These are phyloP conservation scores for Selaginella tamariscina DNA, from an alignment of 75 land plant genomes.

Conservation along the genomic window DNA sequence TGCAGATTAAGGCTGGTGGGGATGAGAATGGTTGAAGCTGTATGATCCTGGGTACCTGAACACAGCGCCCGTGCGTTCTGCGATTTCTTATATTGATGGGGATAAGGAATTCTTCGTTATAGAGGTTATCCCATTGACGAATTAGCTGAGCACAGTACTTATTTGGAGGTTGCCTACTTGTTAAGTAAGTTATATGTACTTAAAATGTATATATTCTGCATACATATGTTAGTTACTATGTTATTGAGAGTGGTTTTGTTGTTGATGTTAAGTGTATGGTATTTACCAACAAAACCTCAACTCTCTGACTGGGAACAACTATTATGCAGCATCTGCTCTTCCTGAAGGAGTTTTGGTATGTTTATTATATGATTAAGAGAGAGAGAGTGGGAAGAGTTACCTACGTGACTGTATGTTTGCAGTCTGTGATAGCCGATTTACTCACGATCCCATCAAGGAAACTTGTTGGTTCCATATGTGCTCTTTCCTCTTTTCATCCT, in stretches of 20 bases:
- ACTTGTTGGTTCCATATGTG: conserved; percentile 86
- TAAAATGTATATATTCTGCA: background rate
- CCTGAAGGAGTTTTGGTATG: conserved; percentile 88
- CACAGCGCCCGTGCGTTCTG: conserved; percentile 84
- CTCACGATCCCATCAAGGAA: conserved; percentile 98
- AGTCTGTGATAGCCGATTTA: conserved; percentile 84
- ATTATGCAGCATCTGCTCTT: conserved; percentile 92
- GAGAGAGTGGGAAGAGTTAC: no score
- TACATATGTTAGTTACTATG: background rate
- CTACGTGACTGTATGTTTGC: conserved; percentile 12
- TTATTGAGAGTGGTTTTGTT: conserved; percentile 3
- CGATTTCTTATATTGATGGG: conserved; percentile 92
- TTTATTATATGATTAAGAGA: no score
- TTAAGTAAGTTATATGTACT: conserved; percentile 41
- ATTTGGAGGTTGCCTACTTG: conserved; percentile 78
- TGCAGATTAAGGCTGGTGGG: conserved; percentile 59
- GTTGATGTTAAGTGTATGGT: conserved; percentile 70
- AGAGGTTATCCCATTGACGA: conserved; percentile 99
- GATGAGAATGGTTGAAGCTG: conserved; percentile 74
- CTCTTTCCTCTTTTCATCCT: conserved; percentile 86
- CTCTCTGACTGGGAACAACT: conserved; percentile 79
- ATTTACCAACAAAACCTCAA: conserved; percentile 67
- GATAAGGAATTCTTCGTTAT: conserved; percentile 88
- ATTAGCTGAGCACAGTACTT: conserved; percentile 87
- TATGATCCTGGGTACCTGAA: conserved; percentile 93